A percentile compares a stretch with the other conserved stretches of the same genome.
phyloP scores from a whole-genome alignment of 2,329 filamentous ascomycete genomes.

The Aspergillus novofumigatus region DNA sequence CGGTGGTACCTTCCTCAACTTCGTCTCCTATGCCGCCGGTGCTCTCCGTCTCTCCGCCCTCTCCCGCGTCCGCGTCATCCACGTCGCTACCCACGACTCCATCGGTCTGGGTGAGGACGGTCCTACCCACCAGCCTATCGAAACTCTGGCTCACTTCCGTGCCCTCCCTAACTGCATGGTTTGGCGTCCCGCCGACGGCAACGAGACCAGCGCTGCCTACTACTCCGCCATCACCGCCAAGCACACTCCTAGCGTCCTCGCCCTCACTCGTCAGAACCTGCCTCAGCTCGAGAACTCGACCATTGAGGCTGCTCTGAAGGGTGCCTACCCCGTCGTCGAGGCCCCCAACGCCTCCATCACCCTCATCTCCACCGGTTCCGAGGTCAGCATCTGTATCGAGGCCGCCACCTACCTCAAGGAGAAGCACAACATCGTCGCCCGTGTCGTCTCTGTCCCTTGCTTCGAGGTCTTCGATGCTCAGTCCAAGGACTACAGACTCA shows the following conservation, averaged over 20 bases:
- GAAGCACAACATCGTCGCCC: slow-evolving; percentile 79
- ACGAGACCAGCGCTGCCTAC: slow-evolving; percentile 97
- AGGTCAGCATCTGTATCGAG: slow-evolving; percentile 90
- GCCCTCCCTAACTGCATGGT: slow-evolving; percentile 99
- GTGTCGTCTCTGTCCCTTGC: slow-evolving; percentile 94
- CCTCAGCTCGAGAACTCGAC: slow-evolving; percentile 94
- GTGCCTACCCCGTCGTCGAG: slow-evolving; percentile 88
- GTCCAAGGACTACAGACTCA: slow-evolving; percentile 89
- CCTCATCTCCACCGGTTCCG: slow-evolving; percentile 90
- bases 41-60: slow-evolving; percentile 90
- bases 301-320: slow-evolving; percentile 85
- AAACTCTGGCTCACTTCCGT: slow-evolving; percentile 97
- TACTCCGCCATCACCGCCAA: slow-evolving; percentile 89
- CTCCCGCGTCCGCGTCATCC: slow-evolving; percentile 85
- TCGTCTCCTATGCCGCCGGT: slow-evolving; percentile 95
- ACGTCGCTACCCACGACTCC: slow-evolving; percentile 97
- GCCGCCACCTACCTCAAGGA: slow-evolving; percentile 87
- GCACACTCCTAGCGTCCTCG: slow-evolving; percentile 86
- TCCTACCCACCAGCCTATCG: slow-evolving; percentile 97
- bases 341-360: slow-evolving; percentile 79
- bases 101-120: slow-evolving; percentile 99
- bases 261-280: slow-evolving; percentile 95
- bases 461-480: slow-evolving; percentile 95
- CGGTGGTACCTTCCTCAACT: slow-evolving; percentile 97
- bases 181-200: slow-evolving; percentile 96